Evolutionary conservation across 1,284 basidiomycete species (phyloP), one percentile per base, ranked within the genome.

Genomic region (Heterobasidion annosum): DNA sequence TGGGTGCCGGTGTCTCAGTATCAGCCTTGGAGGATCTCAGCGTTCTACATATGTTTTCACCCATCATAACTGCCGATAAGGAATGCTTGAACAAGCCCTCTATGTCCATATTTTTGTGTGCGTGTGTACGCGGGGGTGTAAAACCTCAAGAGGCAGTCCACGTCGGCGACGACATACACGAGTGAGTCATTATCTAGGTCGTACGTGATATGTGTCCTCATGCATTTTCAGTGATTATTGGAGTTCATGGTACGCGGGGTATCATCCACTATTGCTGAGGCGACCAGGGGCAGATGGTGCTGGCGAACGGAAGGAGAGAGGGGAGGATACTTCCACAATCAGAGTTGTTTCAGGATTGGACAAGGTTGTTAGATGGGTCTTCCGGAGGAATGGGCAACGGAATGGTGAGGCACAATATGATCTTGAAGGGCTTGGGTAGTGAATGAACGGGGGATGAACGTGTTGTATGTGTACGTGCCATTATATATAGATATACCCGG

Each of bases 51-150:
- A 71, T 68, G 54, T 66, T 89, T 3, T 65, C 74, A 43, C 76
- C 81, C 1, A 64, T 88, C 12, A 58, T 88, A 19, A 64, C 89
- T 19, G 87, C 85, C 59, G 85, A 85, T 61, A 77, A 78, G 54
- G 78, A 81, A 61, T 76, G 80, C 8, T 61, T 82, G 18, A 85
- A 88, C 66, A 91, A 91, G 64, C 88, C 88, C 0, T 69, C 75
- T 1, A 58, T 61, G 32, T 70, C 77, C 48, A 81, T 91, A 46
- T 91, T 85, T 67, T 61, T 67, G 33, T 70, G 73, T 2, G 74
- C 78, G 0, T 70, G 65, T 53, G 48, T 59, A 44, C 57, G 61
- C 37, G 58, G 61, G 12, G 56, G 67, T 34, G 56, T 78, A 13
- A 58, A 58, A 25, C 66, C 70, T 0, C 61, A 67, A 9, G 74